Base-by-base conservation (phyloP, 805 yeast species). In the Saturnispora besseyi region DNA sequence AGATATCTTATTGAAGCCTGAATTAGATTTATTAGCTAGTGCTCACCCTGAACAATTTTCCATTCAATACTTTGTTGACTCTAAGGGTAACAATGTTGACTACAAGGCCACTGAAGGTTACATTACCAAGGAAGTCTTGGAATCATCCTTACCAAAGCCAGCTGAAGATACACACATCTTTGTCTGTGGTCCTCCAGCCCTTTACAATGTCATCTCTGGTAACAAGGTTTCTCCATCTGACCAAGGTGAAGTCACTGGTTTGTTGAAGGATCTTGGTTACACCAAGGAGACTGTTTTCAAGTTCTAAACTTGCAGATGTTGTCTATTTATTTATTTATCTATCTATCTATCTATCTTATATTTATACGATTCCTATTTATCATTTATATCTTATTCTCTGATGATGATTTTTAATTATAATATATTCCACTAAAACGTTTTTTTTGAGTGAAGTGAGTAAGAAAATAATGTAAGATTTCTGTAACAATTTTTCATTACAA, bases 151-250 rank as follows among this genome's bases (percentile, higher is more conserved):
- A 56, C 81, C 91, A 51, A 73, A 76, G 56, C 83, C 96, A 33
- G 62, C 76, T 21, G 74, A 70, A 45, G 84, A 79, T 51, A 73
- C 78, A 60, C 84, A 83, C 63, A 77, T 90, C 51, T 91, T 86
- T 60, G 85, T 91, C 51, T 93, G 99, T 70, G 99, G 99, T 50
- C 99, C 99, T 53, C 95, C 96, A 62, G 85, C 86, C 40, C 76
- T 93, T 66, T 87, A 87, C 82, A 75, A 84, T 49, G 89, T 96
- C 51, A 62, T 89, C 58, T 87, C 96, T 28, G 99, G 99, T 63
- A 67, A 69, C 59, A 91, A 91, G 78, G 75, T 71, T 44, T 81
- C 93, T 46, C 95, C 96, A 59, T 61, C 82, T 49, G 97, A 90
- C 65, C 99, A 93, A 76, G 99, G 99, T 70, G 96, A 87, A 70